Evolutionary conservation across 768 basidiomycete species (phyloP).

Genomic region (Trametes gibbosa): DNA sequence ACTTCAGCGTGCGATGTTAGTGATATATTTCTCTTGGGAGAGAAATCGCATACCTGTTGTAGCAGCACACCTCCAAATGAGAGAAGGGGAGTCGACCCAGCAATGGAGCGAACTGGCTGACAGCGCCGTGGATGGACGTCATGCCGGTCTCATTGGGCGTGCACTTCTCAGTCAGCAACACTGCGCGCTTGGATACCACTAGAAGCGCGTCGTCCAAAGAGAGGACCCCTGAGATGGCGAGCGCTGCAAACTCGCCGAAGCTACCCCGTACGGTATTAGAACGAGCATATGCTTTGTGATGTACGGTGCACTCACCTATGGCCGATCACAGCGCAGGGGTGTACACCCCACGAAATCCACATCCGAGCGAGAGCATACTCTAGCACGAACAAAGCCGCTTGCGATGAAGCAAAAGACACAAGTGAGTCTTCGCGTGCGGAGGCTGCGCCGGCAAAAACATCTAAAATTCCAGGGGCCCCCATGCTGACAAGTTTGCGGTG

Average conservation of each 20-base stretch:
- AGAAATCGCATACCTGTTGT: constrained; percentile 41
- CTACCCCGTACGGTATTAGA: constrained; percentile 37
- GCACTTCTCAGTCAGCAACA: constrained; percentile 54
- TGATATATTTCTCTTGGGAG: not conserved
- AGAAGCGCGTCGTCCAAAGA: constrained; percentile 53
- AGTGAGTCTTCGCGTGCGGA: constrained; percentile 34
- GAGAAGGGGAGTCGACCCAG: constrained; percentile 26
- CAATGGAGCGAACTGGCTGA: constrained; percentile 33
- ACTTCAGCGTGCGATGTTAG: constrained; percentile 19
- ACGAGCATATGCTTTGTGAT: not conserved
- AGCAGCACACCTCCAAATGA: constrained; percentile 50
- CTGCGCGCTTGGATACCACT: constrained; percentile 55
- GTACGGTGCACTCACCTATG: constrained; percentile 53
- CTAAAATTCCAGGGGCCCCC: constrained; percentile 51
- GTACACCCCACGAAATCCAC: constrained; percentile 70
- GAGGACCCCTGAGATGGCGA: constrained; percentile 60
- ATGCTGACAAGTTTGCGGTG: constrained; percentile 44
- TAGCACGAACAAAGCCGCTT: constrained; percentile 52
- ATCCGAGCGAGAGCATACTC: constrained; percentile 60
- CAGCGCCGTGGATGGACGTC: constrained; percentile 50
- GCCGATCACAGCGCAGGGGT: constrained; percentile 60
- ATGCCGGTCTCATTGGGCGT: constrained; percentile 49
- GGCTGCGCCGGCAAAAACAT: constrained; percentile 25
- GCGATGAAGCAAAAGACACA: constrained; percentile 34
- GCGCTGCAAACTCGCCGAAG: constrained; percentile 73